Base-by-base conservation (phyloP, 2,329 filamentous ascomycete genomes). In the Xylaria sp. region DNA sequence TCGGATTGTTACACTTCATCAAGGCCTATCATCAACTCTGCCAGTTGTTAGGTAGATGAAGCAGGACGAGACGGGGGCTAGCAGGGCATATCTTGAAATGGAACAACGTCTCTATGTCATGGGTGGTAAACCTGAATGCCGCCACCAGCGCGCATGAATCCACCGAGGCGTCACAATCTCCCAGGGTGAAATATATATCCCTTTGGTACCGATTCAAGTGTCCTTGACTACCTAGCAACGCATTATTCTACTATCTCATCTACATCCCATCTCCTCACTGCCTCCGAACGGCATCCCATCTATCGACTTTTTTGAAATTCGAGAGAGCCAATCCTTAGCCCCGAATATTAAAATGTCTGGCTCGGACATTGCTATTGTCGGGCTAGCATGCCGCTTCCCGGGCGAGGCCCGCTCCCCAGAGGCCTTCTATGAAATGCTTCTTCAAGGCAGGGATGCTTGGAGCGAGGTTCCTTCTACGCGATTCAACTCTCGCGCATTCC, bases 381-480 rank as follows among this genome's bases (percentile, higher is more conserved):
- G 63, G 55, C 23, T 59, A 54, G 55, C 55, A 44, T 65, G 63
- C 48, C 54, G 55, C 32, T 65, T 65, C 15, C 46, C 55, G 20
- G 63, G 46, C 28, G 48, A 59, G 44, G 63, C 55, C 18, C 7
- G 55, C 20, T 59, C 55, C 9, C 55, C 63, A 3, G 55, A 18
- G 55, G 55, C 54, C 23, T 59, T 65, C 46, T 65, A 41, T 44
- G 63, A 65, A n/a, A 65, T 59, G 63, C 63, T 59, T 18, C 46
- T 54, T 37, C 44, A 59, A 37, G 63, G 63, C n/a, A 59, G 20
- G 23, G 37, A 52, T 52, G 63, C 63, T 34, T 65, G 63, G 63
- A 44, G 28, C 23, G 18, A 65, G 1, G 63, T 65, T 13, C 63
- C 63, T 44, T 23, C 54, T 32, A 51, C 55, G n/a, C 55, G 63